phyloP scores from a whole-genome alignment of 2,329 filamentous ascomycete species.

The Albifimbria verrucaria region DNA sequence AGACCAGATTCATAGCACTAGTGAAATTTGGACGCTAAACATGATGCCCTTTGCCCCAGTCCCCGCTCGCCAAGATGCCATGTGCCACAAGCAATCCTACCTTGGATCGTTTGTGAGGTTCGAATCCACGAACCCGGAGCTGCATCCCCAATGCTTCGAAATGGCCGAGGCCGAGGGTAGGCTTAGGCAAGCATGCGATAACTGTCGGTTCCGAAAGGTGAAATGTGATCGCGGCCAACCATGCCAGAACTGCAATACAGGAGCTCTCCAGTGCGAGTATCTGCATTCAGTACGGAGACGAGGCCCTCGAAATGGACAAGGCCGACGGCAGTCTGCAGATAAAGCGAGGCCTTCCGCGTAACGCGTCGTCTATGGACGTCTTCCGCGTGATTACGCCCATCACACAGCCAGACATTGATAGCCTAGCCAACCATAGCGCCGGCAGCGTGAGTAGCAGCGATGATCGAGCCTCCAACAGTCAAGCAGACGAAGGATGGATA shows the following conservation, averaged over 20 bases:
- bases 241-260: slow-evolving; percentile 23
- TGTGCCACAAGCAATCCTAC: no score
- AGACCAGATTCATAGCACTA: background rate
- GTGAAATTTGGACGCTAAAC: background rate
- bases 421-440: background rate
- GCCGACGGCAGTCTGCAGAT: slow-evolving; percentile 24
- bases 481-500: background rate
- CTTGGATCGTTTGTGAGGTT: no score
- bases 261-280: slow-evolving; percentile 24
- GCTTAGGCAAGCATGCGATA: slow-evolving; percentile 23
- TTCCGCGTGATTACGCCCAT: slow-evolving; percentile 19
- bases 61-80: background rate
- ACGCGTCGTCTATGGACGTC: slow-evolving; percentile 9
- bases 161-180: background rate
- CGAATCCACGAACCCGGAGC: no score
- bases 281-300: slow-evolving; percentile 25
- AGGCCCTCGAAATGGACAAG: slow-evolving; percentile 24
- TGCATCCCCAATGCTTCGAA: background rate
- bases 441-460: background rate
- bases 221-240: slow-evolving; percentile 29
- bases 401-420: background rate
- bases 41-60: background rate
- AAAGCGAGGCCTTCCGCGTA: slow-evolving; percentile 16
- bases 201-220: slow-evolving; percentile 28
- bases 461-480: background rate